Evolutionary conservation across 257 asterid species (phyloP), one percentile per base, ranked within the genome.

Genomic region (Pogostemon cablin): DNA sequence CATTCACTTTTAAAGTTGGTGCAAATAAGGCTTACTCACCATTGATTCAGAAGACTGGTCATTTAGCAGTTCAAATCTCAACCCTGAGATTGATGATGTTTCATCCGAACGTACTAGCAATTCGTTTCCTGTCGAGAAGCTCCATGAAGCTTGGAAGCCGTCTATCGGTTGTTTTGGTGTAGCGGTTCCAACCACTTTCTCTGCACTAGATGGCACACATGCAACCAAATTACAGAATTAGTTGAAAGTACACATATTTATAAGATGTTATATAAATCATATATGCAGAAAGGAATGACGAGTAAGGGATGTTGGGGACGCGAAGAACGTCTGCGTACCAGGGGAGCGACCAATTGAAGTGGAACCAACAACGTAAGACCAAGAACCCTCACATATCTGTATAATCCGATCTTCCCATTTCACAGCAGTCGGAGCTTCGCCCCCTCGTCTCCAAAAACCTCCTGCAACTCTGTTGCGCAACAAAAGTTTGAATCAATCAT

Each of bases 391-490:
- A 0, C 83, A 83, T 68, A 93, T 75, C 77, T 93, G 92, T 67
- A 84, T 85, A 72, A 87, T 72, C 69, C 98, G 69, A 42, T 90
- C 97, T 77, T 87, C 96, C 93, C 97, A 82, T 78, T 85, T 88
- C 77, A 93, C 96, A 50, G 86, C 76, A 44, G 75, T 82, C 7
- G 98, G 98, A 68, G 72, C 84, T 80, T 90, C 97, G 5, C 90
- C 95, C 17, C 97, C 97, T 86, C 96, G 72, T 81, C 98, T 86
- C 95, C 95, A 93, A 73, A 90, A 79, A 5, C 98, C 98, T 25
- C 79, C 88, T 60, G 95, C 98, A 47, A 90, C 80, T 83, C 98
- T 93, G 72, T 46, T 41, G 78, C 17, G 43, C 69, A 54, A 66
- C 41, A 35, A 44, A 54, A 15, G 1, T 47, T 42, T 4, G 37